phyloP scores from a whole-genome alignment of 306 rosid genomes.

The Lathyrus sativus region DNA sequence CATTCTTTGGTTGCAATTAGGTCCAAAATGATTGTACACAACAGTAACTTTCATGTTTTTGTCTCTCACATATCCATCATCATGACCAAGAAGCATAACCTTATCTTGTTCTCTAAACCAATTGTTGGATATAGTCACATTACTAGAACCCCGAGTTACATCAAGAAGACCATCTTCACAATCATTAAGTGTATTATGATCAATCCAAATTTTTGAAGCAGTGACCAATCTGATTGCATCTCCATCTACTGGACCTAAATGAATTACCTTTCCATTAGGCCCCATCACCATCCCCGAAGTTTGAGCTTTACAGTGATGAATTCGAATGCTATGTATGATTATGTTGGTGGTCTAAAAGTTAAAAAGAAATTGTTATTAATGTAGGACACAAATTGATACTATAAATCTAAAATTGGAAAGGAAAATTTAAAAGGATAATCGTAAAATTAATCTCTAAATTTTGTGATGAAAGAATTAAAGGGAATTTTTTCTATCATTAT shows the following conservation, averaged over 20 bases:
- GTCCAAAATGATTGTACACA: conserved; percentile 50
- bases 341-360: conserved; percentile 30
- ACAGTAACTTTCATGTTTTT: conserved; percentile 38
- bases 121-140: conserved; percentile 44
- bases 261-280: conserved; percentile 37
- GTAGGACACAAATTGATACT: not conserved
- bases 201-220: conserved; percentile 44
- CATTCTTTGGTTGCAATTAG: conserved; percentile 44
- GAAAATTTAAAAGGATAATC: not conserved
- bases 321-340: conserved; percentile 39
- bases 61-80: conserved; percentile 44
- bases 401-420: not conserved
- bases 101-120: conserved; percentile 45
- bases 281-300: conserved; percentile 40
- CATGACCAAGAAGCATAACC: conserved; percentile 53
- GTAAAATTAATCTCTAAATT: not conserved
- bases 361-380: no score
- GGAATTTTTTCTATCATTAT: not conserved
- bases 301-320: conserved; percentile 45
- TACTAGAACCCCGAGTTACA: conserved; percentile 44
- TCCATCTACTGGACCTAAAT: conserved; percentile 41
- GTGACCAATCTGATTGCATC: conserved; percentile 45
- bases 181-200: conserved; percentile 42
- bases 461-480: not conserved
- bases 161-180: conserved; percentile 44